Percentiles rank a stretch among this genome's conserved stretches.
These are phyloP conservation scores for Lachancea kluyveri DNA, from an alignment of 805 yeast genomes.

Conservation along the genomic window DNA sequence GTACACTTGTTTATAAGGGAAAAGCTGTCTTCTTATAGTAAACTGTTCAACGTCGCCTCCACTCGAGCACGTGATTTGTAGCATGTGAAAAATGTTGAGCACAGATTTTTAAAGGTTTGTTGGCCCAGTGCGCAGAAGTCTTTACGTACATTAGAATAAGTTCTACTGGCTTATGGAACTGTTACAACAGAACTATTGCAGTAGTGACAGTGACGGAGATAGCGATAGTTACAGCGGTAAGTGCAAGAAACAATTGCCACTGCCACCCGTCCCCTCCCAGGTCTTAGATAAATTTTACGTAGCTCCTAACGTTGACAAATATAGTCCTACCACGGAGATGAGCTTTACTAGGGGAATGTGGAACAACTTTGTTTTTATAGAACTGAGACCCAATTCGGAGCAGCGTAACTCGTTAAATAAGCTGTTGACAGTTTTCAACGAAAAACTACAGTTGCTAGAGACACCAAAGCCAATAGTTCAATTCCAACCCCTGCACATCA, in stretches of 20 bases:
- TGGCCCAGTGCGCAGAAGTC: no score
- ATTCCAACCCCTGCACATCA: conserved; percentile 22
- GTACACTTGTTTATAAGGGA: no score
- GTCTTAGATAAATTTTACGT: conserved; percentile 22
- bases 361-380: conserved; percentile 19
- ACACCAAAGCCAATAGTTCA: no score
- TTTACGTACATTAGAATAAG: no score
- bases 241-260: neutral
- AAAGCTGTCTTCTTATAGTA: no score
- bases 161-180: no score
- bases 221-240: conserved; percentile 11
- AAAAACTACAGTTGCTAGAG: conserved; percentile 2
- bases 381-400: conserved; percentile 18
- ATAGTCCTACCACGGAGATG: neutral
- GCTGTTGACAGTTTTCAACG: conserved; percentile 9
- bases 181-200: conserved; percentile 8
- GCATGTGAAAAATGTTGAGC: conserved; percentile 2
- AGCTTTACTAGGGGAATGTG: conserved; percentile 3
- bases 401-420: conserved; percentile 14
- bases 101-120: no score
- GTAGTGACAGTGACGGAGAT: conserved; percentile 13
- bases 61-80: no score
- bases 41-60: no score
- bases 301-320: conserved; percentile 15
- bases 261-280: conserved; percentile 17